A percentile compares a stretch with the other conserved stretches of the same genome.
These are phyloP conservation scores for Kingdonia uniflora DNA, from an alignment of 164 flowering plant species.

Conservation along the genomic window DNA sequence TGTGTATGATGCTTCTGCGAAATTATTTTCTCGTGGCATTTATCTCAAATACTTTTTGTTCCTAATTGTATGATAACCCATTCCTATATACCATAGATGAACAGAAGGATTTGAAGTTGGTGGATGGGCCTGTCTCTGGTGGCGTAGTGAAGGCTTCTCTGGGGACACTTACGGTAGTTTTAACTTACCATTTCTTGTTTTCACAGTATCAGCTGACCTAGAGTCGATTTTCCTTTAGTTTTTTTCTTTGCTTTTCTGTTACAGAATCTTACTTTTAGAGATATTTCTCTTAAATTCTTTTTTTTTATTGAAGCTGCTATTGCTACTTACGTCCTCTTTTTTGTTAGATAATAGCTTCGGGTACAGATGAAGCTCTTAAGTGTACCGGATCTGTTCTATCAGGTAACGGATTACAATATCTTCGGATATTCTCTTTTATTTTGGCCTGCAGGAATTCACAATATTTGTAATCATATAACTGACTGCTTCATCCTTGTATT, in stretches of 20 bases:
- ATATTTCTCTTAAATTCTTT: background rate
- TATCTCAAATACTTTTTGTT: background rate
- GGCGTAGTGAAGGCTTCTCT: constrained; percentile 78
- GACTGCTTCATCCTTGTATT: constrained; percentile 12
- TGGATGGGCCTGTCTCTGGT: constrained; percentile 99
- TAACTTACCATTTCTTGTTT: background rate
- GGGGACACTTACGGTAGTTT: constrained; percentile 77
- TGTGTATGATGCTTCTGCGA: too few relatives aligned
- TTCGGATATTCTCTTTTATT: background rate
- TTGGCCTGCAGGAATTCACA: background rate
- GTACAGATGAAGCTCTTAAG: constrained; percentile 74
- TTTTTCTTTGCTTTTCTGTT: background rate
- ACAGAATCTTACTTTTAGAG: too few relatives aligned
- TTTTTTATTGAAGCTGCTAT: background rate
- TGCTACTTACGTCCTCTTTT: background rate
- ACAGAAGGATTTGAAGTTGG: constrained; percentile 64
- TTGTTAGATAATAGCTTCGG: constrained; percentile 85
- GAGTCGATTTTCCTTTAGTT: background rate
- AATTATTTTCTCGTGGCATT: background rate
- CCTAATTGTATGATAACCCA: background rate
- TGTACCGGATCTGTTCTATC: constrained; percentile 67
- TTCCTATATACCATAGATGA: constrained; percentile 30
- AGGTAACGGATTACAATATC: constrained; percentile 31
- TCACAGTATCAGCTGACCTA: background rate
- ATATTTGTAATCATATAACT: background rate